Conservation (phyloP, 495 filamentous ascomycete genomes). For the Trichoderma virens region DNA sequence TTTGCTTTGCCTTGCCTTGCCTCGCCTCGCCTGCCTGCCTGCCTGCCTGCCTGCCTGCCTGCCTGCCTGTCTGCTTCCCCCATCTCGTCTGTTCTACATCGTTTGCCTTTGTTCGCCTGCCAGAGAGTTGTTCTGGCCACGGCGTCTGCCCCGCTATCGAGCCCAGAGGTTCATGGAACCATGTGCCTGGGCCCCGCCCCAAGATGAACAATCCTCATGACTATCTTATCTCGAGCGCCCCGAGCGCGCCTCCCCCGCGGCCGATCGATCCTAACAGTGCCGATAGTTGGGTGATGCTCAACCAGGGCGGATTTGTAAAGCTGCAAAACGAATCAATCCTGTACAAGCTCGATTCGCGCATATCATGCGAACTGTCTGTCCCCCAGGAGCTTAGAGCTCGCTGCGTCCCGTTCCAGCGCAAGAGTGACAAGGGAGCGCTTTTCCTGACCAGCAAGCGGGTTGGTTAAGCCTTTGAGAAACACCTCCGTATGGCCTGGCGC, state of each 20-base stretch:
- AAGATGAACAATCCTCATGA: constrained; percentile 19
- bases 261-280: constrained; percentile 35
- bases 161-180: constrained; percentile 12
- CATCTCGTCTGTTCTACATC: background rate
- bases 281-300: constrained; percentile 47
- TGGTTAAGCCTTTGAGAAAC: constrained; percentile 19
- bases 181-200: constrained; percentile 34
- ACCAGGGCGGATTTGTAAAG: constrained; percentile 41
- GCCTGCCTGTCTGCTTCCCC: background rate
- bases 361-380: constrained; percentile 36
- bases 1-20: background rate
- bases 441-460: constrained; percentile 91
- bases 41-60: background rate
- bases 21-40: background rate
- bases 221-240: constrained; percentile 10
- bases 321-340: constrained; percentile 41
- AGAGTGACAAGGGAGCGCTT: constrained; percentile 43
- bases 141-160: background rate
- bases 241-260: constrained; percentile 6
- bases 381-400: constrained; percentile 32
- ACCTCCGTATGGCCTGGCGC: background rate
- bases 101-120: background rate
- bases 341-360: constrained; percentile 34
- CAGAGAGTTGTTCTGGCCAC: background rate
- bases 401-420: constrained; percentile 37